phyloP scores from a whole-genome alignment of 2,329 filamentous ascomycete species.

The Alternaria ventricosa region DNA sequence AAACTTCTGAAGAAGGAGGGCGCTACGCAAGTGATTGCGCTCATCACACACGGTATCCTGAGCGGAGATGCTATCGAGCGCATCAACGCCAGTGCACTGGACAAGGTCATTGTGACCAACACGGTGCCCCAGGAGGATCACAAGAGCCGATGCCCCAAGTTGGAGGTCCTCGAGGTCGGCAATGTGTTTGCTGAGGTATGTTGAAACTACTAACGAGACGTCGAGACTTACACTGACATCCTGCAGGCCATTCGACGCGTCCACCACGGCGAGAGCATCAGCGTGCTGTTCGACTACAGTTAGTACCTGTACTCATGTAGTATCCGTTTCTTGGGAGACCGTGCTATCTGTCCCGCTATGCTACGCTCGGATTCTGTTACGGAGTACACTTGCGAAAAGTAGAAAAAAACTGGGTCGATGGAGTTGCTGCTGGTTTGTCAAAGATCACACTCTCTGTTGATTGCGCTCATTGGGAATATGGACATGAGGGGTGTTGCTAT shows the following conservation, averaged over 20 bases:
- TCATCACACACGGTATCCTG: constrained; percentile 93
- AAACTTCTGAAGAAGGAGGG: constrained; percentile 95
- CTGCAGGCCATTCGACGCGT: constrained; percentile 82
- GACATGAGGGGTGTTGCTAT: background rate
- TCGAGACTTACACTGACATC: constrained; percentile 24
- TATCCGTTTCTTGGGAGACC: background rate
- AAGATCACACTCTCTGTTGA: background rate
- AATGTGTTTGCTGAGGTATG: constrained; percentile 84
- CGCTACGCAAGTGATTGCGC: constrained; percentile 86
- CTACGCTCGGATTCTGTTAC: background rate
- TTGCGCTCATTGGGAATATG: background rate
- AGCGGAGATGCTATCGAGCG: constrained; percentile 93
- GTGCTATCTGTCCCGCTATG: background rate
- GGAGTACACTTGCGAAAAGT: background rate
- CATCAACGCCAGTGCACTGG: constrained; percentile 90
- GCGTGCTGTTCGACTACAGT: constrained; percentile 88
- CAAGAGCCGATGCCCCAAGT: constrained; percentile 76
- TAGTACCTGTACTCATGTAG: constrained; percentile 47
- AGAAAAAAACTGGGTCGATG: background rate
- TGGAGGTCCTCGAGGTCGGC: constrained; percentile 90
- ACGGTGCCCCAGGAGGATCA: constrained; percentile 90
- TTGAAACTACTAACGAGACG: constrained; percentile 1
- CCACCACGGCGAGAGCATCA: constrained; percentile 97
- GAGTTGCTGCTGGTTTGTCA: background rate
- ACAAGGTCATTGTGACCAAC: constrained; percentile 95